Conservation (phyloP, 2,329 filamentous ascomycete species). For the Microsporum canis region DNA sequence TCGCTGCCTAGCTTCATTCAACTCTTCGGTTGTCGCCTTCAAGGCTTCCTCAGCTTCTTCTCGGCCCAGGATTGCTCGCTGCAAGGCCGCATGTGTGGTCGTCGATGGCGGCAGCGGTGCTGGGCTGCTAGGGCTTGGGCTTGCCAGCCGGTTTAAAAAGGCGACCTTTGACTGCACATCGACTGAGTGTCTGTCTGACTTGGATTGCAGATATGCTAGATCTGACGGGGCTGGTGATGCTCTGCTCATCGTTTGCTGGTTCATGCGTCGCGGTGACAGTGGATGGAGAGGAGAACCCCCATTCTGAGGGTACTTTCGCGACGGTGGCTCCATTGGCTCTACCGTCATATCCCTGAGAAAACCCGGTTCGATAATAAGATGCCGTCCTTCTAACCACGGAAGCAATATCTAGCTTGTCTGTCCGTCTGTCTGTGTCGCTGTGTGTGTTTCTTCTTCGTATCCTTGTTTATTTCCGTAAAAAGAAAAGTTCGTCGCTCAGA, state of each 20-base stretch:
- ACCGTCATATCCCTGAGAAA: neutral
- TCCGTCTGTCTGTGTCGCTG: neutral
- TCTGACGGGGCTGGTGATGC: constrained; percentile 32
- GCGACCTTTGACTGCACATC: constrained; percentile 41
- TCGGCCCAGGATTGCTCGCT: constrained; percentile 35
- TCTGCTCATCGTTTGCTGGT: constrained; percentile 33
- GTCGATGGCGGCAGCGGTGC: constrained; percentile 23
- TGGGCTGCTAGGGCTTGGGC: constrained; percentile 19
- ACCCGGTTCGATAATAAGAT: too few relatives aligned
- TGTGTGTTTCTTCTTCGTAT: neutral
- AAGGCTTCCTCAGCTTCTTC: constrained; percentile 37
- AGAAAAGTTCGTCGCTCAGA: neutral
- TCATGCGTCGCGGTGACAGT: constrained; percentile 39
- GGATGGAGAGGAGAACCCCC: constrained; percentile 32
- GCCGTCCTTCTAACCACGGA: neutral
- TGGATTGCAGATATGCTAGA: constrained; percentile 26
- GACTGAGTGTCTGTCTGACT: constrained; percentile 26
- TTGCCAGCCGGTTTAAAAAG: constrained; percentile 37
- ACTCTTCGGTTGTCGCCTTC: constrained; percentile 23
- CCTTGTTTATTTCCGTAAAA: neutral
- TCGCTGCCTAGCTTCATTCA: constrained; percentile 33
- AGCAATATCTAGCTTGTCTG: neutral
- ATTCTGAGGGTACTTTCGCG: constrained; percentile 11
- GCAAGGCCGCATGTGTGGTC: constrained; percentile 34
- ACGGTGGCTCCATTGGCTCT: neutral